A percentile compares a stretch with the other conserved stretches of the same genome.
phyloP scores from a whole-genome alignment of 2,329 filamentous ascomycete species.

The Phoma sp. region DNA sequence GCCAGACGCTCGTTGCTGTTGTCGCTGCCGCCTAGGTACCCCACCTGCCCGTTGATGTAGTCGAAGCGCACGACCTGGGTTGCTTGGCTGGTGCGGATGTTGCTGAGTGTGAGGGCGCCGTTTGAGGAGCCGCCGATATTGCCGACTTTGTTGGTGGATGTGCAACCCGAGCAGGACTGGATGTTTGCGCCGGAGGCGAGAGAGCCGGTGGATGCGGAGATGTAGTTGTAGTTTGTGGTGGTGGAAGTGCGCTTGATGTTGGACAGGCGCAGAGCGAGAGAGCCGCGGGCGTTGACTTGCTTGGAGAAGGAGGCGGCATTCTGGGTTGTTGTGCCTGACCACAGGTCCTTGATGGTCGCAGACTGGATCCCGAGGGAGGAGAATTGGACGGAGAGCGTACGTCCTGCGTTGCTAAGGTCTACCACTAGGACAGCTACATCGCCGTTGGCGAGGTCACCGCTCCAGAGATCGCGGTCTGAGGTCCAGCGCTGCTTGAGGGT shows the following conservation, averaged over 20 bases:
- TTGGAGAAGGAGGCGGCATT: conserved; percentile 22
- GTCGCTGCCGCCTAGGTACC: conserved; percentile 24
- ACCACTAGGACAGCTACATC: conserved; percentile 28
- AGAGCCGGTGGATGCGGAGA: conserved; percentile 25
- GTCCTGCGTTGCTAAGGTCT: conserved; percentile 25
- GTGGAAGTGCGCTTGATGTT: conserved; percentile 23
- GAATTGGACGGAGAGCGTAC: conserved; percentile 23
- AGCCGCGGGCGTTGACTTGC: conserved; percentile 27
- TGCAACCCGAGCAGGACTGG: conserved; percentile 26
- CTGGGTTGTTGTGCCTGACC: conserved; percentile 20
- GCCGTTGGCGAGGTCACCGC: conserved; percentile 28
- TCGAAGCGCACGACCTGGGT: conserved; percentile 27
- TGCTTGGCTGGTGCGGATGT: conserved; percentile 25
- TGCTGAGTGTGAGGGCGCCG: conserved; percentile 24
- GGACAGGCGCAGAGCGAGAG: conserved; percentile 25
- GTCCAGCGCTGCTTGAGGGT: conserved; percentile 30
- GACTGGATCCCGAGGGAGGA: conserved; percentile 24
- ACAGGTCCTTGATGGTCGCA: conserved; percentile 29
- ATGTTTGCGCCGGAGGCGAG: conserved; percentile 22
- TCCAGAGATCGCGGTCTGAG: conserved; percentile 26
- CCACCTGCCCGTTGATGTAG: conserved; percentile 29
- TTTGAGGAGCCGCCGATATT: conserved; percentile 25
- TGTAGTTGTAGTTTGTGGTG: conserved; percentile 22
- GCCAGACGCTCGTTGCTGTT: conserved; percentile 32
- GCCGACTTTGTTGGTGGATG: conserved; percentile 27